Evolutionary conservation across 805 yeast genomes (phyloP), one percentile per base, ranked within the genome.

Genomic region (Yamadazyma sp.): DNA sequence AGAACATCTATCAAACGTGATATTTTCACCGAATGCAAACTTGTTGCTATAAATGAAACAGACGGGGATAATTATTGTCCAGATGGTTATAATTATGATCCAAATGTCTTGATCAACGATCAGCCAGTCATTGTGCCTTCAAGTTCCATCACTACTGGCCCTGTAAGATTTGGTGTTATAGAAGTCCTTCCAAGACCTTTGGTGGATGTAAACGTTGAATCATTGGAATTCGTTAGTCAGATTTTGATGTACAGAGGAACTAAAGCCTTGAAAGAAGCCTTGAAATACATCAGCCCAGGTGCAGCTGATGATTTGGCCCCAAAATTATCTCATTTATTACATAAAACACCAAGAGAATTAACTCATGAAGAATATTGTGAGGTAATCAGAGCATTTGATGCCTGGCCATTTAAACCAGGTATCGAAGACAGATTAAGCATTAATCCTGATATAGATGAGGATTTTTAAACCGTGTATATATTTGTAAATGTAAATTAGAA

Each of bases 331-430:
- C 38, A 46, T 10, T 64, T 60, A 0, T 32, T 81, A 2, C 48
- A 70, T 11, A 75, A 67, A 40, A 52, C 54, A 3, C 73, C 82
- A 1, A 55, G 61, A 11, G 70, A 73, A 3, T 60, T 88, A 30
- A 63, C 78, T 0, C 51, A 62, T 2, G 75, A 73, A 1, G 91
- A 87, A n/a, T 64, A 82, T 40, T 39, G 65, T 5, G 45, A 55
- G 5, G 52, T 89, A 5, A 65, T 78, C 7, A 57, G 72, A 3
- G 65, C 60, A 2, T 86, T 82, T 52, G 69, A 65, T 27, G 50
- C 60, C 10, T 91, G 97, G 98, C 93, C 97, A 0, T 91, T 88
- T 66, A 87, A 81, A 56, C 97, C 95, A 4, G 36, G 51, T 7
- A 13, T 46, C 11, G 48, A 45, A 27, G 58, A 52, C 16, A 39